Base-by-base conservation (phyloP, 805 yeast genomes). In the Metschnikowia picachoensis region DNA sequence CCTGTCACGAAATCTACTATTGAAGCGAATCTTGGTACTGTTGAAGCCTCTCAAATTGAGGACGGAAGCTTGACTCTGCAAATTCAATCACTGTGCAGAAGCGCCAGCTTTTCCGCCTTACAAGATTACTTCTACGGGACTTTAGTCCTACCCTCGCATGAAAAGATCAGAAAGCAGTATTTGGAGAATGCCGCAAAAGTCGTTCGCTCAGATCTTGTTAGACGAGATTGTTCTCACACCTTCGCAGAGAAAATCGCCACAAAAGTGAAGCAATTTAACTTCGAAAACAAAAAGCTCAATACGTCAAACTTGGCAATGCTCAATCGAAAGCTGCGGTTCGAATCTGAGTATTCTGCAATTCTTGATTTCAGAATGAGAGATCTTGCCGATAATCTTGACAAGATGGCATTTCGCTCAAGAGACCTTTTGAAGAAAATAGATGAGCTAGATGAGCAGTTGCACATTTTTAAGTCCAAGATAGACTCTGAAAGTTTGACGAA, bases 351-450 rank as follows among this genome's bases (percentile, higher is more conserved):
- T 30, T 51, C 60, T 4, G 55, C 55, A 8, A 56, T 59, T 30
- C 58, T 71, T 29, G 58, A 64, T 30, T 54, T 53, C 44, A 62
- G 64, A 39, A 56, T 70, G 44, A 53, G 55, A 10, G 66, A 61
- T 35, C 57, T 72, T 35, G 58, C 62, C 2, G 61, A 66, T 3
- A 64, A 66, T 8, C 62, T 72, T 9, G 76, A 72, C 48, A 51
- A 73, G 39, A 58, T 72, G 48, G 53, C 65, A 2, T 72, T 72
- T 47, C 72, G 73, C 43, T 64, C 74, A 3, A 58, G 74, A 43
- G 67, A 70, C n/a, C 67, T 72, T 4, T 58, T 55, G 29, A 70
- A 70, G 46, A 56, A 74, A 43, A 61, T 72, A 36, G 70, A 65
- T 41, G 77, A 72, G 50, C 56, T 72, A 31, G 74, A 71, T 29